phyloP scores from a whole-genome alignment of 148 eudicot genomes.

The Selenicereus undatus region DNA sequence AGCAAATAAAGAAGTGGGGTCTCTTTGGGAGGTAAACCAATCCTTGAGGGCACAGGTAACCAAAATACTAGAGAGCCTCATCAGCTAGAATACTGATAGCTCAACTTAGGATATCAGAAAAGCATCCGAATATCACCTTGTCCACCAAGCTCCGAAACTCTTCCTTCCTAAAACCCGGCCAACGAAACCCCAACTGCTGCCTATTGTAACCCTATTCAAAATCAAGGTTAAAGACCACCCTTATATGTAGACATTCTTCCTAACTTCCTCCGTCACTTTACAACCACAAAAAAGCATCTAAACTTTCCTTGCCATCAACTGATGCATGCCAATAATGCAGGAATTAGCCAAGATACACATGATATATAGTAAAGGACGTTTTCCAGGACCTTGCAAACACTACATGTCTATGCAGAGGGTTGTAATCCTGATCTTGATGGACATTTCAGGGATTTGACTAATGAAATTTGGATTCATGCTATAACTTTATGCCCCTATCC shows the following conservation, averaged over 20 bases:
- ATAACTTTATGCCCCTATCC: too few relatives aligned
- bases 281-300: not conserved
- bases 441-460: too few relatives aligned
- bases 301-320: not conserved
- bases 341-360: not conserved
- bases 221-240: not conserved
- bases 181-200: not conserved
- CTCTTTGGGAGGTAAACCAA: not conserved
- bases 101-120: too few relatives aligned
- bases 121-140: not conserved
- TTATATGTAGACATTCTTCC: not conserved
- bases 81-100: not conserved
- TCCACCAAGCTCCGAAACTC: not conserved
- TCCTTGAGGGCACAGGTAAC: not conserved
- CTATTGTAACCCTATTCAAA: too few relatives aligned
- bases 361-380: too few relatives aligned
- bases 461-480: too few relatives aligned
- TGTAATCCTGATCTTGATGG: too few relatives aligned
- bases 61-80: not conserved
- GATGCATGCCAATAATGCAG: not conserved
- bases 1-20: not conserved
- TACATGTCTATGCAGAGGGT: too few relatives aligned
- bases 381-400: too few relatives aligned
- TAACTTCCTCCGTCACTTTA: not conserved
- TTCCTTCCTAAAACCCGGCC: not conserved